Conservation (phyloP, 208 protist species). For the Borovskyia barvae region DNA sequence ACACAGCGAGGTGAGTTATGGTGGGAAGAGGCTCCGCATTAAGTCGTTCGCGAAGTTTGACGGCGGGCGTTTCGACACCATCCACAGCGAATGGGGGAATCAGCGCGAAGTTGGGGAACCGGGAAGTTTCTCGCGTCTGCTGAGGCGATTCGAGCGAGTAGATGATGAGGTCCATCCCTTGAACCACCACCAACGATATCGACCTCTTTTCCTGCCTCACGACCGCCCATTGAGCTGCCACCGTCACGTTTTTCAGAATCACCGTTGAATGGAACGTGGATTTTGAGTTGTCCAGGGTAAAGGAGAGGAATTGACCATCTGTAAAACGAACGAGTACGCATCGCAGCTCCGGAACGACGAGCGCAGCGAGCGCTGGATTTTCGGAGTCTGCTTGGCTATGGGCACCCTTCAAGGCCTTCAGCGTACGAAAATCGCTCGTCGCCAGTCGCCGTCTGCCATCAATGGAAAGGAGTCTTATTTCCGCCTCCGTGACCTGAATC, state of each 20-base stretch:
- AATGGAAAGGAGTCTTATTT: slow-evolving; percentile 56
- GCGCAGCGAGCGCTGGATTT: slow-evolving; percentile 12
- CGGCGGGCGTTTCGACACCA: slow-evolving; percentile 25
- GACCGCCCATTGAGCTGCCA: slow-evolving; percentile 36
- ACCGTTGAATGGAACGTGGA: slow-evolving; percentile 3
- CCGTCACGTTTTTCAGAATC: slow-evolving; percentile 36
- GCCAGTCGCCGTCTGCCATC: slow-evolving; percentile 46
- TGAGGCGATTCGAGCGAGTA: slow-evolving; percentile 12
- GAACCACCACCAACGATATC: slow-evolving; percentile 31
- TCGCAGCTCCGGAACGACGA: slow-evolving; percentile 10
- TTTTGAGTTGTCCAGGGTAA: slow-evolving; percentile 6
- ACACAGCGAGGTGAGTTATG: slow-evolving; percentile 61
- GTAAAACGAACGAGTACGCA: slow-evolving; percentile 35
- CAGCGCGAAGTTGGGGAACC: slow-evolving; percentile 53
- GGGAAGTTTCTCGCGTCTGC: neutral
- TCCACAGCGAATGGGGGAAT: slow-evolving; percentile 46
- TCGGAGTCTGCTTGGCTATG: neutral
- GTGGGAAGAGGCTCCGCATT: slow-evolving; percentile 42
- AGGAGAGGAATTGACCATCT: slow-evolving; percentile 18
- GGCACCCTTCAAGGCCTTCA: slow-evolving; percentile 10
- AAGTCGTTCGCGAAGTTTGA: slow-evolving; percentile 27
- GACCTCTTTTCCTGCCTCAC: neutral
- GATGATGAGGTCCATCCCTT: slow-evolving; percentile 41
- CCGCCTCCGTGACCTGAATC: slow-evolving; percentile 74
- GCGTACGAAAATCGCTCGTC: slow-evolving; percentile 7